phyloP scores from a whole-genome alignment of 2,329 filamentous ascomycete genomes.

The Allantophomopsis cytisporea region DNA sequence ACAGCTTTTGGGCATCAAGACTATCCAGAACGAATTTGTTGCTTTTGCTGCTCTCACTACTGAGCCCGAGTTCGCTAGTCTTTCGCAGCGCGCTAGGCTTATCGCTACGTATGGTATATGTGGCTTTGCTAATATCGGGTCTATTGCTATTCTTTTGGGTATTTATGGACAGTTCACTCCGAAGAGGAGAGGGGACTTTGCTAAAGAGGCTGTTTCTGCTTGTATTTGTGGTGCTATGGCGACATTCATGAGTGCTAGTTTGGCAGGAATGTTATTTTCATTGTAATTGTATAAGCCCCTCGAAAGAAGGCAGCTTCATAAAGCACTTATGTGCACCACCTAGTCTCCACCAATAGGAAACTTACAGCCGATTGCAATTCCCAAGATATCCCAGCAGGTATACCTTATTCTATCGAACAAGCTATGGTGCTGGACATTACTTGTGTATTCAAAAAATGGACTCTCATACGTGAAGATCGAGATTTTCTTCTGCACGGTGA shows the following conservation, averaged over 20 bases:
- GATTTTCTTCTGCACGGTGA: too few species aligned
- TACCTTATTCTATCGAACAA: too few species aligned
- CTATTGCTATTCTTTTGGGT: slow-evolving; percentile 80
- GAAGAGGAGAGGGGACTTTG: slow-evolving; percentile 59
- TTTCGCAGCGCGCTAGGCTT: slow-evolving; percentile 59
- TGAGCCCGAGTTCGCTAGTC: slow-evolving; percentile 33
- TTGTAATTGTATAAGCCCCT: too few species aligned
- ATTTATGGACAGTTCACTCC: slow-evolving; percentile 74
- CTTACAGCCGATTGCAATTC: too few species aligned
- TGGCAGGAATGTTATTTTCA: slow-evolving; percentile 60
- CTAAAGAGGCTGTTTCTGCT: slow-evolving; percentile 62
- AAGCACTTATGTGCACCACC: too few species aligned
- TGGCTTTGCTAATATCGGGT: slow-evolving; percentile 75
- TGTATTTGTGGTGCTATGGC: slow-evolving; percentile 66
- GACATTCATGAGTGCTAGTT: slow-evolving; percentile 64
- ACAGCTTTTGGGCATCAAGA: slow-evolving; percentile 70
- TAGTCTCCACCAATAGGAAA: too few species aligned
- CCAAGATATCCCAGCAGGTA: too few species aligned
- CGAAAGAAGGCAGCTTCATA: too few species aligned
- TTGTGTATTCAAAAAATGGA: too few species aligned
- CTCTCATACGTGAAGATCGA: too few species aligned
- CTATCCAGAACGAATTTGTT: slow-evolving; percentile 45
- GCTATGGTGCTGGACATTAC: too few species aligned
- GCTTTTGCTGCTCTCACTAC: slow-evolving; percentile 31
- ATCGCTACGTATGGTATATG: slow-evolving; percentile 82